Evolutionary conservation across 208 protist species (phyloP), one percentile per base, ranked within the genome.

Genomic region (Crithidia mellificae): DNA sequence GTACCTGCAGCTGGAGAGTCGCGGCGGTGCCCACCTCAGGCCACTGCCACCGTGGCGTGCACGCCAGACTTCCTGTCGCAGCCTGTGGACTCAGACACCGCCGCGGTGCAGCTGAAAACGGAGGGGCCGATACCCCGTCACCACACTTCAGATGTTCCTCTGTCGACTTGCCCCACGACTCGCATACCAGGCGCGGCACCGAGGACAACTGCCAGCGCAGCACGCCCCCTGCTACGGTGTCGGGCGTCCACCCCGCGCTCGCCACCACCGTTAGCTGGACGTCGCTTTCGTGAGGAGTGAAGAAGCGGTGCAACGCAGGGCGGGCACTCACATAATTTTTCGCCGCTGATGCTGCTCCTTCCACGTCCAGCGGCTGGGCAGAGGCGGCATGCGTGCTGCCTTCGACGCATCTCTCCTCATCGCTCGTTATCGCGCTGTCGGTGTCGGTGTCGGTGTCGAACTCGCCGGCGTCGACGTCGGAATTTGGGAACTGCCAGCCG

Each of bases 11-110:
- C 6, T 53, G 70, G 7, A 75, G 36, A 17, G 32, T 41, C 6
- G 62, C 63, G 6, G 63, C 29, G 11, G 54, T 63, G 61, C 70
- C 70, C 0, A 63, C 54, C 11, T 75, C 70, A 14, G 70, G 70
- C 62, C 44, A 64, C 44, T 11, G 61, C 70, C 70, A 75, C 49
- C 39, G 56, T 27, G 3, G 58, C 39, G 44, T 17, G 6, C 6
- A 6, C 30, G 9, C 7, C 24, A 12, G 11, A 56, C 43, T 29
- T 19, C 50, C n/a, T 38, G 43, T 39, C 22, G 15, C 2, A 9
- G 34, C 19, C 9, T 41, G n/a, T 12, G 27, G n/a, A 6, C 15
- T 29, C 20, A 0, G 49, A n/a, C 0, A 4, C 32, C 19, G 27
- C 29, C 43, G 14, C 30, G 47, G 47, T 3, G 47, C 8, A 4